Percentiles rank a stretch among this genome's conserved stretches.
phyloP scores from a whole-genome alignment of 2,329 filamentous ascomycete species.

The Dendryphion nanum region DNA sequence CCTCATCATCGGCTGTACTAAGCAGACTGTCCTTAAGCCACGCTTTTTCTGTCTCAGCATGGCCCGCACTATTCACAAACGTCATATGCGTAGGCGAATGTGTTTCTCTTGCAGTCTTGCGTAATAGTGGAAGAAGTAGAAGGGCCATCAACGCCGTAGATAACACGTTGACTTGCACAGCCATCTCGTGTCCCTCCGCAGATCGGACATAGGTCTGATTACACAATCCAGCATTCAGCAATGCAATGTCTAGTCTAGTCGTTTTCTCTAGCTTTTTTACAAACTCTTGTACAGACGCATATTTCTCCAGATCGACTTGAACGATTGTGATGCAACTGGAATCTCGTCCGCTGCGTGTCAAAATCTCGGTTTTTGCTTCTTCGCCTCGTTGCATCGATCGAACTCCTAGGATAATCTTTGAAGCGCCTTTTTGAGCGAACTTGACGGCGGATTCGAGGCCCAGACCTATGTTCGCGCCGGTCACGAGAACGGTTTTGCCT shows the following conservation, averaged over 20 bases:
- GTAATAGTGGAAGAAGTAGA: conserved; percentile 20
- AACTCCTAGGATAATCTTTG: conserved; percentile 1
- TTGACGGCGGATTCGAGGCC: background rate
- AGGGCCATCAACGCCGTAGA: conserved; percentile 28
- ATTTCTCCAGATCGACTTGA: background rate
- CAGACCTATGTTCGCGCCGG: background rate
- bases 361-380: background rate
- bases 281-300: background rate
- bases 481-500: conserved; percentile 1
- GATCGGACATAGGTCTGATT: conserved; percentile 1
- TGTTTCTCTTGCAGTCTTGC: background rate
- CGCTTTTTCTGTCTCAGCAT: conserved; percentile 2
- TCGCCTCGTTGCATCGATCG: background rate
- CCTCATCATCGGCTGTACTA: conserved; percentile 2
- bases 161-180: conserved; percentile 36
- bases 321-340: background rate
- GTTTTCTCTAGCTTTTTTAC: background rate
- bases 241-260: background rate
- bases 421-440: background rate
- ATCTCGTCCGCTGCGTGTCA: background rate
- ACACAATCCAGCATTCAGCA: background rate
- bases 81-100: conserved; percentile 4
- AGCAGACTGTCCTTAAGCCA: conserved; percentile 4
- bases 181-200: conserved; percentile 24
- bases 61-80: conserved; percentile 7